A percentile compares a stretch with the other conserved stretches of the same genome.
phyloP scores from a whole-genome alignment of 441 rosid species.

The Bocquillonia castaneifolia region DNA sequence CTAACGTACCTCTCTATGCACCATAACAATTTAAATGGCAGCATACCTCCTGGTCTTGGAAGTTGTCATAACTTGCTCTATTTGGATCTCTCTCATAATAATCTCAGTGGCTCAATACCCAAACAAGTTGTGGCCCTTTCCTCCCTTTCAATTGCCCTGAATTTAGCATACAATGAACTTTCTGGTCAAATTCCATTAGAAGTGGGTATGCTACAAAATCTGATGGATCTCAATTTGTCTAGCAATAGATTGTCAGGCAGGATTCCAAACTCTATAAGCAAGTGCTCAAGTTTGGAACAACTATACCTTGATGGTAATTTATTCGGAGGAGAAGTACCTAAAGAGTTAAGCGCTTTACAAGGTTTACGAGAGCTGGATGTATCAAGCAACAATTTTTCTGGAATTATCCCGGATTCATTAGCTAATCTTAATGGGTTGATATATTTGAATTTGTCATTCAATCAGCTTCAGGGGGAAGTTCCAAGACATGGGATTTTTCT shows the following conservation, averaged over 20 bases:
- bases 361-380: neutral
- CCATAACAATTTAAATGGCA: neutral
- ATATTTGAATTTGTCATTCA: neutral
- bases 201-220: neutral
- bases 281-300: neutral
- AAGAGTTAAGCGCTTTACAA: neutral
- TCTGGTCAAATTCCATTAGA: neutral
- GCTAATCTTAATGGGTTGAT: neutral
- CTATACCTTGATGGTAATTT: neutral
- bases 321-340: neutral
- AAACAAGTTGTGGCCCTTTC: neutral
- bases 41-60: constrained; percentile 10
- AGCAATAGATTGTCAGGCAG: neutral
- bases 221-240: neutral
- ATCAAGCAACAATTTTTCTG: constrained; percentile 2
- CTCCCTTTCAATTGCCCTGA: neutral
- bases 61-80: neutral
- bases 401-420: neutral
- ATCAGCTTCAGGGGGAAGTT: neutral
- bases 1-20: neutral
- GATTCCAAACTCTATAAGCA: neutral
- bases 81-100: neutral
- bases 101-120: neutral
- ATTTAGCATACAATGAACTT: neutral
- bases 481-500: constrained; percentile 26